Percentiles rank a stretch among this genome's conserved stretches.
Evolutionary conservation across 2,329 filamentous ascomycete species (phyloP).

Genomic region (Colletotrichum chlorophyti): DNA sequence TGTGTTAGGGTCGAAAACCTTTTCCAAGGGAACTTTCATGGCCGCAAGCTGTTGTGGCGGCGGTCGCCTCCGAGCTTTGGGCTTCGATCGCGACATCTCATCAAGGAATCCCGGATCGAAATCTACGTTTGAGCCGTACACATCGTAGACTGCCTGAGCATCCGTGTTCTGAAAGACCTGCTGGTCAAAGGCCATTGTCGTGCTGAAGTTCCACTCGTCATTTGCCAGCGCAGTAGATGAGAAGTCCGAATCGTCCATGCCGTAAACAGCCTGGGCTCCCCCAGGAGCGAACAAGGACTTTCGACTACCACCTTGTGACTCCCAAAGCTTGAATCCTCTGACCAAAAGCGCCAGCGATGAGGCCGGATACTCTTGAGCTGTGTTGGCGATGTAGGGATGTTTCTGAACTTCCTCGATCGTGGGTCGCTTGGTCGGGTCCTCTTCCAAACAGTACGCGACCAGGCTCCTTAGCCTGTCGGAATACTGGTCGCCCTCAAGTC

Average conservation of each 20-base stretch:
- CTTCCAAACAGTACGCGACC: conserved; percentile 75
- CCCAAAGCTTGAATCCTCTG: conserved; percentile 77
- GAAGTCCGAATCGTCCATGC: conserved; percentile 43
- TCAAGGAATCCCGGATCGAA: conserved; percentile 51
- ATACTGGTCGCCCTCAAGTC: conserved; percentile 75
- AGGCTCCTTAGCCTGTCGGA: conserved; percentile 73
- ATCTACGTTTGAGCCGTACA: conserved; percentile 65
- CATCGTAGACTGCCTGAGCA: conserved; percentile 65
- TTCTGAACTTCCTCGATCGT: conserved; percentile 73
- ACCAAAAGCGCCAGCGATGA: conserved; percentile 70
- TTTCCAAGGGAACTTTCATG: conserved; percentile 66
- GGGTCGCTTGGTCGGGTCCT: conserved; percentile 72
- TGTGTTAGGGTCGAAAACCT: conserved; percentile 71
- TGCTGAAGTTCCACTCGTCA: conserved; percentile 74
- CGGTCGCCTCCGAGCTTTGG: conserved; percentile 59
- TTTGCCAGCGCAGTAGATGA: conserved; percentile 53
- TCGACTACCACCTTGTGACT: conserved; percentile 74
- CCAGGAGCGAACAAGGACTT: conserved; percentile 67
- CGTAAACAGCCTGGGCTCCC: conserved; percentile 60
- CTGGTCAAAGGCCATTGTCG: conserved; percentile 69
- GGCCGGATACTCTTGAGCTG: conserved; percentile 68
- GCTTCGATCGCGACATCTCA: conserved; percentile 58
- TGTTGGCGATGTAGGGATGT: conserved; percentile 73
- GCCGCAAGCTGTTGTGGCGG: conserved; percentile 65
- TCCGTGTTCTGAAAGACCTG: conserved; percentile 60